Evolutionary conservation across 2,329 filamentous ascomycete species (phyloP).

Genomic region (Tolypocladium cylindrosporum): DNA sequence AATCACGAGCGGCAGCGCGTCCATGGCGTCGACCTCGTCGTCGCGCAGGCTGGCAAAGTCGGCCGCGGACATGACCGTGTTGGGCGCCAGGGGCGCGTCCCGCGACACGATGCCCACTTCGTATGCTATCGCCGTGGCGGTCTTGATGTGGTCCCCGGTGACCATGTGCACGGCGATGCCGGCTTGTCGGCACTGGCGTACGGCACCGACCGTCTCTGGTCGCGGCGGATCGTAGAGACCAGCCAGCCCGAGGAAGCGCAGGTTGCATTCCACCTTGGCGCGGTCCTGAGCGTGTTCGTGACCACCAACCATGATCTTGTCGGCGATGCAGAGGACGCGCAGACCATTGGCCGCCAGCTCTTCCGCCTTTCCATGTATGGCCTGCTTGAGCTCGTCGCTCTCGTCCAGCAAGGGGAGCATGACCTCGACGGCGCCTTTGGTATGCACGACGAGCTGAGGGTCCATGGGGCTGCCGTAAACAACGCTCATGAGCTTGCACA

Average conservation of each 20-base stretch:
- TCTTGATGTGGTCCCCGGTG: slow-evolving; percentile 59
- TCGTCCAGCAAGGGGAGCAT: slow-evolving; percentile 41
- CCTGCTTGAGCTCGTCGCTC: slow-evolving; percentile 32
- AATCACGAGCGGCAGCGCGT: slow-evolving; percentile 54
- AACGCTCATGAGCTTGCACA: slow-evolving; percentile 66
- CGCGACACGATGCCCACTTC: slow-evolving; percentile 51
- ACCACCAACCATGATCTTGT: slow-evolving; percentile 30
- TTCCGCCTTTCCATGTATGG: slow-evolving; percentile 40
- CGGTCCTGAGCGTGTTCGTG: slow-evolving; percentile 35
- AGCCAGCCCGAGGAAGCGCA: slow-evolving; percentile 59
- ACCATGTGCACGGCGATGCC: slow-evolving; percentile 61
- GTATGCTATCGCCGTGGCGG: slow-evolving; percentile 54
- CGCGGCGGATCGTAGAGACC: slow-evolving; percentile 66
- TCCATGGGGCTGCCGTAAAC: slow-evolving; percentile 38
- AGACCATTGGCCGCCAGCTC: slow-evolving; percentile 52
- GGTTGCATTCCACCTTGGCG: slow-evolving; percentile 40
- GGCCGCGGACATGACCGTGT: slow-evolving; percentile 49
- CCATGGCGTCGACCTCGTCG: slow-evolving; percentile 50
- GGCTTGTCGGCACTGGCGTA: slow-evolving; percentile 47
- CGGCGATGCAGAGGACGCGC: slow-evolving; percentile 58
- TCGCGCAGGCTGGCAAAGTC: slow-evolving; percentile 55
- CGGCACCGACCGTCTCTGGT: slow-evolving; percentile 52
- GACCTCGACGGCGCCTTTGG: slow-evolving; percentile 50
- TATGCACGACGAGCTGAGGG: slow-evolving; percentile 33
- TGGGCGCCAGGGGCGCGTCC: slow-evolving; percentile 23